Conservation (phyloP, 495 filamentous ascomycete genomes). For the Hypoxylon subgilvum region DNA sequence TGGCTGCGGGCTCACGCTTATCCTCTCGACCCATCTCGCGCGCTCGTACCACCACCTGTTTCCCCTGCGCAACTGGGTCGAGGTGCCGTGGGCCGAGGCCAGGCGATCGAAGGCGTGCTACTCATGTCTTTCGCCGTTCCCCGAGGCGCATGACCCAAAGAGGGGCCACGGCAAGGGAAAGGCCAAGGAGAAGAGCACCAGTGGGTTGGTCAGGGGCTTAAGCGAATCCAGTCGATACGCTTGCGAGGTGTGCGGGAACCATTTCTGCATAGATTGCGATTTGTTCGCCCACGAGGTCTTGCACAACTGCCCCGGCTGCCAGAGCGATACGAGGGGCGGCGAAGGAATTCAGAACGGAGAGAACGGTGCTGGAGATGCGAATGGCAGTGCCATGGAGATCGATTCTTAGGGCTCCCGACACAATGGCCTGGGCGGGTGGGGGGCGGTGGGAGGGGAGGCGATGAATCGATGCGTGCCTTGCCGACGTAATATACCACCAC, state of each 20-base stretch:
- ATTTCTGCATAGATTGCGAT: constrained; percentile 98
- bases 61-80: constrained; percentile 86
- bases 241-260: constrained; percentile 79
- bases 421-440: neutral
- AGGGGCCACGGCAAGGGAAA: constrained; percentile 34
- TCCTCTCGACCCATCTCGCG: constrained; percentile 93
- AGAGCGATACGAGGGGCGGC: constrained; percentile 63
- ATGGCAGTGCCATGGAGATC: constrained; percentile 46
- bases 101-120: constrained; percentile 56
- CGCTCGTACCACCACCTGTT: constrained; percentile 96
- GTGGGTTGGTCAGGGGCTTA: constrained; percentile 59
- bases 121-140: constrained; percentile 61
- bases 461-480: neutral
- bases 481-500: no score
- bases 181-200: constrained; percentile 46
- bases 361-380: neutral
- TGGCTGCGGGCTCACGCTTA: constrained; percentile 87
- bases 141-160: constrained; percentile 37
- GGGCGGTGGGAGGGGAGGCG: neutral
- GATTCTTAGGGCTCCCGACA: constrained; percentile 37
- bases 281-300: constrained; percentile 90
- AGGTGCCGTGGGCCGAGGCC: constrained; percentile 82
- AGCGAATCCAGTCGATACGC: constrained; percentile 88
- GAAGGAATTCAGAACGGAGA: neutral
- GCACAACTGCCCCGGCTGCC: constrained; percentile 95